Conservation (phyloP, 148 eudicot species). For the Spergularia marina region DNA sequence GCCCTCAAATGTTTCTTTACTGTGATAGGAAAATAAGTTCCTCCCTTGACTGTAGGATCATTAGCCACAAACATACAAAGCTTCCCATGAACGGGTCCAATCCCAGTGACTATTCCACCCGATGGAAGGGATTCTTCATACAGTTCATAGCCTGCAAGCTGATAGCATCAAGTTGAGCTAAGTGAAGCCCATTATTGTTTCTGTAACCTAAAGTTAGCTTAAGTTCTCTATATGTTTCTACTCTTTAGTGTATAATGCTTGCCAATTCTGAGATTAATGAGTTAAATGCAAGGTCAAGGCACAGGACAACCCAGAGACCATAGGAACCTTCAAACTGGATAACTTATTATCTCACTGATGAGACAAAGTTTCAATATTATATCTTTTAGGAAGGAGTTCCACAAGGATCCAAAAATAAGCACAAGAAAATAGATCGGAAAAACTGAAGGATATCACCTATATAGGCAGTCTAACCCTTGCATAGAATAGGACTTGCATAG, state of each 20-base stretch:
- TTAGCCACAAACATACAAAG: conserved; percentile 97
- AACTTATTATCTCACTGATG: too few relatives aligned
- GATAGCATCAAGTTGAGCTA: conserved; percentile 21
- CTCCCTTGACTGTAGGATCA: conserved; percentile 98
- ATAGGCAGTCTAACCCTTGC: too few relatives aligned
- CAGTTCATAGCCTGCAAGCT: conserved; percentile 96
- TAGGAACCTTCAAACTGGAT: too few relatives aligned
- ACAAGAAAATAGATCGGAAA: too few relatives aligned
- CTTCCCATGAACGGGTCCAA: conserved; percentile 92
- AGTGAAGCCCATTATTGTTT: background rate
- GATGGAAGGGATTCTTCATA: conserved; percentile 80
- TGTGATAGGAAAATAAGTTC: conserved; percentile 94
- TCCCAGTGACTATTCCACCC: conserved; percentile 93
- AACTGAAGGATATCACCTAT: too few relatives aligned
- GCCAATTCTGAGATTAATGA: background rate
- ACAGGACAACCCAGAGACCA: background rate
- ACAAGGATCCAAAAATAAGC: too few relatives aligned
- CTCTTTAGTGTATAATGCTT: background rate
- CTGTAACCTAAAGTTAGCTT: background rate
- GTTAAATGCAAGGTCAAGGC: background rate
- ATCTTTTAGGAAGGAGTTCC: too few relatives aligned
- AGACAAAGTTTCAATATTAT: too few relatives aligned
- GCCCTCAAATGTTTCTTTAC: conserved; percentile 95
- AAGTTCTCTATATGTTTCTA: background rate
- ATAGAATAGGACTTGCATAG: too few relatives aligned